Evolutionary conservation across 257 asterid species (phyloP), one percentile per base, ranked within the genome.

Genomic region (Nicotiana paniculata): DNA sequence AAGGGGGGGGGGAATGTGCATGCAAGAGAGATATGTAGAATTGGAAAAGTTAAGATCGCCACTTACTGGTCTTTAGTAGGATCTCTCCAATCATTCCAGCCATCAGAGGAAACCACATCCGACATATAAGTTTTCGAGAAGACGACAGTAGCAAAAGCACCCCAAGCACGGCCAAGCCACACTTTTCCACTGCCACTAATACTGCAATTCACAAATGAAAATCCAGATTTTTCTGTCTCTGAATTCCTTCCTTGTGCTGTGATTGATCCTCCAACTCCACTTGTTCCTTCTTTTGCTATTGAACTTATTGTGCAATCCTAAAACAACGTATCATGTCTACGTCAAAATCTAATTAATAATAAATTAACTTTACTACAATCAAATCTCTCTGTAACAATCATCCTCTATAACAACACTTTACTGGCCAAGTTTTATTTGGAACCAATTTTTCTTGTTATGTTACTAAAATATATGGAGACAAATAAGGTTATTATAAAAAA

Each of bases 81-180:
- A 84, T 91, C 91, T 21, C 81, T 82, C 97, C 96, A 93, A 39
- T 93, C 90, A 69, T 91, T 86, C 98, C 98, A 95, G 28, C 98
- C 98, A 69, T 89, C 93, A 10, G 89, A 33, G 57, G 96, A 85
- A 35, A 95, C 94, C 5, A 90, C 91, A 3, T 86, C 87, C 13
- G 97, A 88, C 98, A 95, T 92, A 86, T 84, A 85, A 3, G 93
- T 85, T 66, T 86, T 86, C 6, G 94, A 79, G 87, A 95, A 95
- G 17, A 95, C 80, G 0, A 88, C 88, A 0, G 94, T 93, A 0
- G 98, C 88, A 32, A 89, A 93, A 32, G 82, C 80, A 0, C 98
- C 95, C 98, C 98, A 95, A 0, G 98, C 97, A 75, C 98, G 85
- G 3, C 98, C 98, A 1, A 95, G 90, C 97, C 91, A 93, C 81